A percentile compares a stretch with the other conserved stretches of the same genome.
phyloP scores from a whole-genome alignment of 2,329 filamentous ascomycete genomes.

The Calonectria crousiana region DNA sequence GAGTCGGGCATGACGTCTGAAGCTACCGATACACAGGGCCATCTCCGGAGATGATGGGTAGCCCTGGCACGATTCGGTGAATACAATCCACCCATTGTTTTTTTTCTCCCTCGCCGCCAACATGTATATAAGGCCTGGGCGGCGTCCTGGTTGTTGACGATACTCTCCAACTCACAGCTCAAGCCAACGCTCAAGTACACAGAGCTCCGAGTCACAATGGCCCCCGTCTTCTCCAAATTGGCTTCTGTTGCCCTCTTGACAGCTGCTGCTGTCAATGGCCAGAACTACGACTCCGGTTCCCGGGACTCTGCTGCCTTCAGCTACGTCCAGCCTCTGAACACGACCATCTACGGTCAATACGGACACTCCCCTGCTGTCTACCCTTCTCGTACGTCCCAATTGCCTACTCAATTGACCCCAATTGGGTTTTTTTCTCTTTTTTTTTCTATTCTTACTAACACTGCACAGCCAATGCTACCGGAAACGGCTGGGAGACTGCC shows the following conservation, averaged over 20 bases:
- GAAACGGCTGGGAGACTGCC: slow-evolving; percentile 52
- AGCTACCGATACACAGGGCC: slow-evolving; percentile 10
- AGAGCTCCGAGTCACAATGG: slow-evolving; percentile 33
- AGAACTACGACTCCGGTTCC: slow-evolving; percentile 40
- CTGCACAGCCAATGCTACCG: slow-evolving; percentile 50
- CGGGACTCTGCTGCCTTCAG: slow-evolving; percentile 49
- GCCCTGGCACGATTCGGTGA: slow-evolving; percentile 8
- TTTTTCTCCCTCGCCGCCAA: neutral
- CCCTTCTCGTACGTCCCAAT: slow-evolving; percentile 51
- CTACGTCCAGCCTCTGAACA: slow-evolving; percentile 56
- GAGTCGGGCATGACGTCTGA: slow-evolving; percentile 30
- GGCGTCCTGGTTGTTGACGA: slow-evolving; percentile 9
- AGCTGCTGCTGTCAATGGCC: slow-evolving; percentile 41
- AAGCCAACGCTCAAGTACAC: slow-evolving; percentile 19
- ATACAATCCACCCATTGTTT: neutral
- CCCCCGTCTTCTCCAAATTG: slow-evolving; percentile 50
- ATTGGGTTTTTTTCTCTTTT: neutral
- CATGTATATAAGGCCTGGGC: slow-evolving; percentile 25
- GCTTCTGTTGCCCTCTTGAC: slow-evolving; percentile 48
- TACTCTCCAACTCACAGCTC: slow-evolving; percentile 5
- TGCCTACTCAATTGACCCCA: neutral
- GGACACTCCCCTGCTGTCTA: slow-evolving; percentile 53
- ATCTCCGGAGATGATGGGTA: neutral
- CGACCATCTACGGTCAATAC: slow-evolving; percentile 54
- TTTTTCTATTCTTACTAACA: slow-evolving; percentile 25